Percentiles rank a stretch among this genome's conserved stretches.
Conservation (phyloP, 768 basidiomycete species). For the Termitomyces sp. region DNA sequence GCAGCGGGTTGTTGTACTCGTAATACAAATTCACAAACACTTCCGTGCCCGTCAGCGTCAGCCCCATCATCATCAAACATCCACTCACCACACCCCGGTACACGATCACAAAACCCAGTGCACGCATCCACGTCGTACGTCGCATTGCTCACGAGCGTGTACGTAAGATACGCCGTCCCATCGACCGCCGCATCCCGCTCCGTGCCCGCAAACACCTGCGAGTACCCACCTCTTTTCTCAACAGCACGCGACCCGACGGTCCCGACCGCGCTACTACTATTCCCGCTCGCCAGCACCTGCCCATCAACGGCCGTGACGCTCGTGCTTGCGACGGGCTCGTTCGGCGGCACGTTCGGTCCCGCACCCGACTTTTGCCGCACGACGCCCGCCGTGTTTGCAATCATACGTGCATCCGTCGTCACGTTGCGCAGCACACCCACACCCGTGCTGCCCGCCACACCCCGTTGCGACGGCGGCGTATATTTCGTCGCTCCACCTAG, state of each 20-base stretch:
- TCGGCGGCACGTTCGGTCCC: conserved; percentile 21
- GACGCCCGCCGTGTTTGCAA: conserved; percentile 25
- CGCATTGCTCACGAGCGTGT: conserved; percentile 36
- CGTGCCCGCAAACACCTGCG: conserved; percentile 32
- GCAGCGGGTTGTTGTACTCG: conserved; percentile 38
- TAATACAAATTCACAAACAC: conserved; percentile 48
- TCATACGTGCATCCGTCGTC: conserved; percentile 14
- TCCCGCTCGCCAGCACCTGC: conserved; percentile 18
- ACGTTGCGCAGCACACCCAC: not conserved
- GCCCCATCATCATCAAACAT: too few species aligned
- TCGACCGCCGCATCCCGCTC: conserved; percentile 40
- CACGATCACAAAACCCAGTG: conserved; percentile 31
- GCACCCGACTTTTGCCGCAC: conserved; percentile 38
- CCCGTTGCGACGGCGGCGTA: conserved; percentile 3
- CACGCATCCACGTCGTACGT: conserved; percentile 42
- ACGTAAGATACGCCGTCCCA: conserved; percentile 46
- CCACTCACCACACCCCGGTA: conserved; percentile 35
- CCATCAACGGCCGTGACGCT: conserved; percentile 42
- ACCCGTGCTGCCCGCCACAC: not conserved
- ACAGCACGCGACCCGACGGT: not conserved
- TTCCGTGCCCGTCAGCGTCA: not conserved
- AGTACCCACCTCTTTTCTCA: conserved; percentile 20
- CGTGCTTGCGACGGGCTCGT: conserved; percentile 30
- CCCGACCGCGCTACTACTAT: conserved; percentile 6
- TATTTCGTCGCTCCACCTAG: not conserved